Evolutionary conservation across 1,139 yeast genomes (phyloP).

Genomic region (Meyerozyma guilliermondii): DNA sequence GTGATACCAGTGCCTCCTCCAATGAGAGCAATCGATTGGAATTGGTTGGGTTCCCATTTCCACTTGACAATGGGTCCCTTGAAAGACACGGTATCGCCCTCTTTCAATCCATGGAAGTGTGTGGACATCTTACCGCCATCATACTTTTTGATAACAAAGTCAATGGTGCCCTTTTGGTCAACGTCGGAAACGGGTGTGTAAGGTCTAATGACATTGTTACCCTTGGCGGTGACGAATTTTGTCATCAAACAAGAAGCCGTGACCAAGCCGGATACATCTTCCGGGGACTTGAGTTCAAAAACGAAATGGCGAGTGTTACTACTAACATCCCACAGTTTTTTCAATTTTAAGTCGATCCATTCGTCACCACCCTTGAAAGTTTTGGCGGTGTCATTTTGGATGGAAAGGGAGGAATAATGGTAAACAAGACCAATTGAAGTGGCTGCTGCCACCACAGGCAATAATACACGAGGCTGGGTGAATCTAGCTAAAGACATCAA

Average conservation of each 20-base stretch:
- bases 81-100: slow-evolving; percentile 78
- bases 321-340: slow-evolving; percentile 51
- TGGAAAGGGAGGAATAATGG: slow-evolving; percentile 28
- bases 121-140: slow-evolving; percentile 79
- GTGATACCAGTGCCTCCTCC: slow-evolving; percentile 98
- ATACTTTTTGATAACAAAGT: slow-evolving; percentile 80
- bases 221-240: slow-evolving; percentile 79
- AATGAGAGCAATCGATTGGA: slow-evolving; percentile 70
- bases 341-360: slow-evolving; percentile 79
- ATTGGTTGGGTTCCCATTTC: slow-evolving; percentile 87
- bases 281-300: slow-evolving; percentile 65
- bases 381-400: slow-evolving; percentile 46
- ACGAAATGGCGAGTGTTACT: slow-evolving; percentile 64
- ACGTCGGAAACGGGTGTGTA: slow-evolving; percentile 86
- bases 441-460: slow-evolving; percentile 38
- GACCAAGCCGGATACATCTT: slow-evolving; percentile 71
- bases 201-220: slow-evolving; percentile 88
- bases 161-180: slow-evolving; percentile 67
- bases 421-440: slow-evolving; percentile 51
- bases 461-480: slow-evolving; percentile 22
- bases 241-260: slow-evolving; percentile 79
- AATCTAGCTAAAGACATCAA: slow-evolving; percentile 19
- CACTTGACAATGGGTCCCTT: slow-evolving; percentile 94
- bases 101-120: slow-evolving; percentile 68
- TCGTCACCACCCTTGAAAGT: slow-evolving; percentile 65